A percentile compares a stretch with the other conserved stretches of the same genome.
Evolutionary conservation across 805 yeast genomes (phyloP).

Genomic region (Danielozyma ontarioensis): DNA sequence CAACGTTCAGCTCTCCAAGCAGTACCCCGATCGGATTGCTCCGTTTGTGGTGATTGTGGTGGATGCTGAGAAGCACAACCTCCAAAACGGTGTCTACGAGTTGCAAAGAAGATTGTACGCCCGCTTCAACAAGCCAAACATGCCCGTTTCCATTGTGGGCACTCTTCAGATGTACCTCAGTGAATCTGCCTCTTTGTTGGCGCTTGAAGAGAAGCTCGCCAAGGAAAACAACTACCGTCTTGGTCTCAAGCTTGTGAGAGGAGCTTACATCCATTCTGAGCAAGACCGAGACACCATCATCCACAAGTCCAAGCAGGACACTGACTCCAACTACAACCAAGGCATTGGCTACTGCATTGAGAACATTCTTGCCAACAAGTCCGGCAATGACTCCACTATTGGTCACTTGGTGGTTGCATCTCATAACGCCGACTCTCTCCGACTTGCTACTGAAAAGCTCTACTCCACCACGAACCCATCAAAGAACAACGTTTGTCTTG

Average conservation of each 20-base stretch:
- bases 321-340: slow-evolving; percentile 72
- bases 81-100: slow-evolving; percentile 89
- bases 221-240: slow-evolving; percentile 55
- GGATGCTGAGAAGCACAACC: slow-evolving; percentile 87
- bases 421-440: slow-evolving; percentile 78
- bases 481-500: slow-evolving; percentile 68
- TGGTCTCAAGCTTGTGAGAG: slow-evolving; percentile 89
- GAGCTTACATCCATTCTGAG: slow-evolving; percentile 93
- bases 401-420: slow-evolving; percentile 89
- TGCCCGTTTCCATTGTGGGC: slow-evolving; percentile 71
- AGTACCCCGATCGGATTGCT: slow-evolving; percentile 59
- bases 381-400: slow-evolving; percentile 43
- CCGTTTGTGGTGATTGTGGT: slow-evolving; percentile 75
- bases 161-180: slow-evolving; percentile 90
- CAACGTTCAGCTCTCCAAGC: slow-evolving; percentile 43
- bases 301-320: slow-evolving; percentile 68
- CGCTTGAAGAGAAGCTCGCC: slow-evolving; percentile 63
- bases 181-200: slow-evolving; percentile 59
- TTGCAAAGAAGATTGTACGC: slow-evolving; percentile 77
- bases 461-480: slow-evolving; percentile 13
- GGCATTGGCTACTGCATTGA: slow-evolving; percentile 63
- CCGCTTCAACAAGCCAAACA: slow-evolving; percentile 58
- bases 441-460: slow-evolving; percentile 59
- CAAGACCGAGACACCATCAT: slow-evolving; percentile 62
- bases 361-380: slow-evolving; percentile 45